Percentiles rank a stretch among this genome's conserved stretches.
phyloP scores from a whole-genome alignment of 139 green algal genomes.

The Chlorella sorokiniana region DNA sequence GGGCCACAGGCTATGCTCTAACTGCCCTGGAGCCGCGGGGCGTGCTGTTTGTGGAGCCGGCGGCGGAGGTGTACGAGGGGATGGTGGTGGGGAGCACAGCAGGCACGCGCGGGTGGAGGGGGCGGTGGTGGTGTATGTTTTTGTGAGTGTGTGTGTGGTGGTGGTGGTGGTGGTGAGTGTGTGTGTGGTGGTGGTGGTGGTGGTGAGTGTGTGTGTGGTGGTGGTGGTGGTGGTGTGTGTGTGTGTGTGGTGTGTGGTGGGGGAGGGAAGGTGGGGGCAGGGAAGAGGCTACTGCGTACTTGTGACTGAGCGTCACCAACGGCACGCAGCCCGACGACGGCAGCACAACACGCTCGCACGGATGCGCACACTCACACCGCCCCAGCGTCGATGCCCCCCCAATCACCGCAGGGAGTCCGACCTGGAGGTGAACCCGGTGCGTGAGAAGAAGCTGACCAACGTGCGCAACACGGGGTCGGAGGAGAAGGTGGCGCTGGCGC shows the following conservation, averaged over 20 bases:
- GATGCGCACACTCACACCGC: too few species aligned
- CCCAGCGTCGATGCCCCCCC: too few species aligned
- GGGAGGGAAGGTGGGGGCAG: neutral
- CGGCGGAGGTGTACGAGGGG: slow-evolving; percentile 75
- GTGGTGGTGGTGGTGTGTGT: neutral
- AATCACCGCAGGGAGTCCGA: slow-evolving; percentile 66
- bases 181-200: neutral
- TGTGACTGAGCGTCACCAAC: too few species aligned
- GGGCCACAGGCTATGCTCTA: slow-evolving; percentile 72
- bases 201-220: neutral
- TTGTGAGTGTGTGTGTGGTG: neutral
- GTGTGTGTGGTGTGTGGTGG: neutral
- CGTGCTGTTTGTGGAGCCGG: slow-evolving; percentile 75
- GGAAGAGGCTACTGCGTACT: too few species aligned
- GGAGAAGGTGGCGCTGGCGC: slow-evolving; percentile 75
- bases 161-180: slow-evolving; percentile 21
- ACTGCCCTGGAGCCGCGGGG: slow-evolving; percentile 72
- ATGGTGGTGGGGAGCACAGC: slow-evolving; percentile 84
- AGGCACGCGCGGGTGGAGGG: slow-evolving; percentile 25
- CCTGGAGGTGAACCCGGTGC: slow-evolving; percentile 79
- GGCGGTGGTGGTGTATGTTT: neutral
- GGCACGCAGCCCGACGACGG: too few species aligned
- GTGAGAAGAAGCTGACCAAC: slow-evolving; percentile 90
- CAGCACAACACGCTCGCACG: too few species aligned
- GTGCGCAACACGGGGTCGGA: slow-evolving; percentile 73